Evolutionary conservation across 2,329 filamentous ascomycete genomes (phyloP), one percentile per base, ranked within the genome.

Genomic region (Phyllosticta ampelicida): DNA sequence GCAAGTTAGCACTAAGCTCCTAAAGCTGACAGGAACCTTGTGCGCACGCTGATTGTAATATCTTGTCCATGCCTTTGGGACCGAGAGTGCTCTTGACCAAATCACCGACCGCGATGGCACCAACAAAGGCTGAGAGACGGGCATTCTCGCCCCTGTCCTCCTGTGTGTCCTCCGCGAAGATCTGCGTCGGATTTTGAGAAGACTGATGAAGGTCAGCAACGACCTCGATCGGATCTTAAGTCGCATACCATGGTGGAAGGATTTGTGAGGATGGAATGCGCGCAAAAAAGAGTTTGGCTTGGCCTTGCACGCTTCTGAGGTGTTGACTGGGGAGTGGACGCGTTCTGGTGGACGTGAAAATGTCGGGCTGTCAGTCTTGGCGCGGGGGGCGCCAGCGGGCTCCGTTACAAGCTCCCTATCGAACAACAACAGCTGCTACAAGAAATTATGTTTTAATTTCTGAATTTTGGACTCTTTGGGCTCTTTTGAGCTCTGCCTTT

Each of bases 141-240:
- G 94, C 92, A 87, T 97, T 97, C 79, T 97, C 92, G 68, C 94
- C 94, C 79, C 96, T 97, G 79, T 97, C 92, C 77, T 97, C 90
- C 60, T 87, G 94, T 65, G 95, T 94, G 73, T 95, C 91, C 75
- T 96, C 90, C 69, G 90, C 89, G 77, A 97, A 97, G 80, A 97
- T 97, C 77, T 97, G 92, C 63, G 90, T 96, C 69, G 92, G 91
- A 77, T 90, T 94, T 61, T 73, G 68, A 63, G 71, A 72, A 59
- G 73, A 71, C 71, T 74, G 51, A 13, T 44, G 36, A 51, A 50
- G 28, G 58, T 60, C 30, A 60, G 58, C 16, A 23, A 28, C 13
- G 29, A 49, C 16, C 18, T 16, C 16, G 30, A n/a, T 54, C 10
- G 29, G 9, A 21, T 54, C 4, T 19, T 21, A 53, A 20, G 9